A percentile compares a stretch with the other conserved stretches of the same genome.
These are phyloP conservation scores for Bipolaris gigantea DNA, from an alignment of 2,329 filamentous ascomycete genomes.

Conservation along the genomic window DNA sequence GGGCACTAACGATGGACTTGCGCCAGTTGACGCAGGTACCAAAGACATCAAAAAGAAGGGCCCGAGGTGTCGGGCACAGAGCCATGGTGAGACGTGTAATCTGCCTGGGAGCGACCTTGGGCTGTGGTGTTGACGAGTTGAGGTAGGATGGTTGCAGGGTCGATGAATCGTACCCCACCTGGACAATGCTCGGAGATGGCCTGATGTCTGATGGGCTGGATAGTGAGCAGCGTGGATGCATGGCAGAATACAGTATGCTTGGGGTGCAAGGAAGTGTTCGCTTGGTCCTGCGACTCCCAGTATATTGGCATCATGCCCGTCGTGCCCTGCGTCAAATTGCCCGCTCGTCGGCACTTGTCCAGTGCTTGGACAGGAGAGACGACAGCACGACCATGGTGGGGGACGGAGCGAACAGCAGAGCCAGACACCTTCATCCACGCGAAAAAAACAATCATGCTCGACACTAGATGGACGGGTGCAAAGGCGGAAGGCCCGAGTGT, in stretches of 20 bases:
- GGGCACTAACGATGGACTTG: constrained; percentile 62
- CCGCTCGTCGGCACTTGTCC: no score
- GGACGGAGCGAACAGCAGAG: no score
- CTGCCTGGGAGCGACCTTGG: not conserved
- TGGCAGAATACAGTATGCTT: not conserved
- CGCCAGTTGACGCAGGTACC: constrained; percentile 83
- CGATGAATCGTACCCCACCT: constrained; percentile 1
- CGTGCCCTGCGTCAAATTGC: not conserved
- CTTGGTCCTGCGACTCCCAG: not conserved
- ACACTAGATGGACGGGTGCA: not conserved
- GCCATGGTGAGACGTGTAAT: constrained; percentile 28
- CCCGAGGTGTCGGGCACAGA: constrained; percentile 50
- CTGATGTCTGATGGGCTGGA: not conserved
- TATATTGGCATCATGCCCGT: not conserved
- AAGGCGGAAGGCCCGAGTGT: not conserved
- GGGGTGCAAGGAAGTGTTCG: not conserved
- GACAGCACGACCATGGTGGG: no score
- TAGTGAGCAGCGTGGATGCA: not conserved
- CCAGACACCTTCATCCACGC: no score
- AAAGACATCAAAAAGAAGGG: constrained; percentile 74
- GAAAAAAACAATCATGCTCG: no score
- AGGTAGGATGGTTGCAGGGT: not conserved
- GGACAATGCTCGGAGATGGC: not conserved
- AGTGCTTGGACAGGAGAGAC: no score
- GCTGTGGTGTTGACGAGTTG: not conserved